Evolutionary conservation across 2,329 filamentous ascomycete genomes (phyloP), one percentile per base, ranked within the genome.

Genomic region (Gnomoniopsis sp.): DNA sequence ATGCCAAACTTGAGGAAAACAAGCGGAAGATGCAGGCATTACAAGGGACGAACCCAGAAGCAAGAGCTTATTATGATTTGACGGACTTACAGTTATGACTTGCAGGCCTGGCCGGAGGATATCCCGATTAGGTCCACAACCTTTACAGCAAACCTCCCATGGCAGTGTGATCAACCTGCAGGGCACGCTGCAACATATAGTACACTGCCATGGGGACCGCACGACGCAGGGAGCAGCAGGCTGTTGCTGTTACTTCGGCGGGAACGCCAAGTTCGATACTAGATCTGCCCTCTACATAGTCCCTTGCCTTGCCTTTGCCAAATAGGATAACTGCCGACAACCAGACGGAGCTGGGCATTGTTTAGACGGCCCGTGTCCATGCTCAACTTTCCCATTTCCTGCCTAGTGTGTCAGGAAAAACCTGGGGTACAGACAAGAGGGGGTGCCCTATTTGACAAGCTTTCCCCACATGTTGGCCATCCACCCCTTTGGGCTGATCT

Each of bases 321-420:
- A 60, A 60, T 60, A 43, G 55, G 50, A 60, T 30, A 60, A 60
- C 44, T 60, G 55, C 58, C 58, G 58, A 49, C 50, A 34, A 38
- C 17, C 3, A 48, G 14, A 6, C n/a, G 53, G 8, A 19, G 47
- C 17, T 41, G 38, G 14, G 22, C 23, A 19, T 36, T 34, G 34
- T 30, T 34, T 19, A 19, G 19, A n/a, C 19, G 17, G 19, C 53
- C 48, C 44, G 23, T 49, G 43, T 38, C 38, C 26, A 38, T 33
- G 44, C 55, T 55, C 41, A 48, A 34, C 23, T 38, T 47, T 38
- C 21, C 51, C 23, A 2, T 21, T 30, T 49, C 33, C 19, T 22
- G 46, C 41, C 17, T 55, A 55, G 46, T 38, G 10, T 46, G 2
- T 8, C 21, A 14, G 12, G 7, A 8, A 34, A 43, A 54, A 57